Base-by-base conservation (phyloP, 257 asterid genomes). In the Penstemon barbatus region DNA sequence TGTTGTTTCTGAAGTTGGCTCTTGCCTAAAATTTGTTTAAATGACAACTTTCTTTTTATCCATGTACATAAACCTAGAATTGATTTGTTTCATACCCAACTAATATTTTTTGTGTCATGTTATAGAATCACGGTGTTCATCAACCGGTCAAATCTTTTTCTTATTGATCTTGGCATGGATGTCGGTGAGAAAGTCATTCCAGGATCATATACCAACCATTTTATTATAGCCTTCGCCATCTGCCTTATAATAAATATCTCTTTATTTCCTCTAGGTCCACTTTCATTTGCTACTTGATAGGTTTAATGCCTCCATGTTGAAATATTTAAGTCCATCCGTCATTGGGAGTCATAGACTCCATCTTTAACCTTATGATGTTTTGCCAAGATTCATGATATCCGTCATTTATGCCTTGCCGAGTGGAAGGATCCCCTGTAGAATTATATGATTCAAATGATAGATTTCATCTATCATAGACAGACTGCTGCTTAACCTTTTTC, bases 371-470 rank as follows among this genome's bases (percentile, higher is more conserved):
- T 5, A 42, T 43, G 52, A 7, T 25, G 3, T 13, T 33, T 43
- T 15, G 25, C 15, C 52, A 61, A 3, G 36, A 18, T 13, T 43
- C 43, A 57, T 4, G 19, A 4, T 57, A 5, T 39, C 37, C 37
- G 41, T 8, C 41, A 9, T 25, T 36, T 57, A 37, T 37, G 36
- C 8, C 9, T 56, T 57, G 45, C 18, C 5, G 5, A 57, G 44
- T 42, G n/a, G 52, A 40, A 3, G n/a, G 40, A 33, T 33, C 18
- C 48, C 55, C 50, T 19, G 18, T 15, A 15, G 18, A 57, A 8
- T 9, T 40, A 43, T 43, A 42, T 68, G n/a, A 68, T 56, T 68
- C 51, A 18, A 52, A 54, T n/a, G 13, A 12, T 67, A 49, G n/a
- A 18, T 10, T n/a, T 15, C 39, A 15, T 68, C 45, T 42, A 6